Conservation (phyloP, 306 rosid species). For the Medicago lupulina region DNA sequence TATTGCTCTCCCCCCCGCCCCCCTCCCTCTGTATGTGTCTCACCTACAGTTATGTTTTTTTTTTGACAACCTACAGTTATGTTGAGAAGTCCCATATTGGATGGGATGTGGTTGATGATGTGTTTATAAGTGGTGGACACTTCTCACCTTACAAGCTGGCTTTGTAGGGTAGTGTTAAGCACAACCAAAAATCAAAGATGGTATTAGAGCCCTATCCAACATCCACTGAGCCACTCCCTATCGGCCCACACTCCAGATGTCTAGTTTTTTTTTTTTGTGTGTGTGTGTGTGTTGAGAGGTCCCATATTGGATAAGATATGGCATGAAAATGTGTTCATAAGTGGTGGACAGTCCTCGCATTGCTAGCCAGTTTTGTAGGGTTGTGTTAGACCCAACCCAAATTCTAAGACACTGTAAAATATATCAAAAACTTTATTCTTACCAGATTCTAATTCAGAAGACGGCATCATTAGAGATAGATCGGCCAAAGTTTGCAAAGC, state of each 20-base stretch:
- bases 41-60: not conserved
- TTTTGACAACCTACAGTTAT: not conserved
- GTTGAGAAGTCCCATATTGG: not conserved
- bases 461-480: slow-evolving; percentile 79
- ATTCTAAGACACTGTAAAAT: not conserved
- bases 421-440: slow-evolving; percentile 37
- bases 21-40: not conserved
- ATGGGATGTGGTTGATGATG: not conserved
- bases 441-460: slow-evolving; percentile 73
- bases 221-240: not conserved
- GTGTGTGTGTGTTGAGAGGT: not conserved
- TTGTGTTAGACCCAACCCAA: not conserved
- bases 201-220: not conserved
- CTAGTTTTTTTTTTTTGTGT: not conserved
- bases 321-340: not conserved
- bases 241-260: not conserved
- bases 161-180: not conserved
- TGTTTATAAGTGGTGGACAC: not conserved
- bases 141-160: not conserved
- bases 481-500: slow-evolving; percentile 89
- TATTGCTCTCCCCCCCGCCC: not conserved
- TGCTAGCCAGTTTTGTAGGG: not conserved
- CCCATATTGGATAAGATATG: not conserved
- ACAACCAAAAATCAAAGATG: not conserved
- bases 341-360: not conserved